phyloP scores from a whole-genome alignment of 192 early-diverging fungal species.

The Lunasporangiospora selenospora region DNA sequence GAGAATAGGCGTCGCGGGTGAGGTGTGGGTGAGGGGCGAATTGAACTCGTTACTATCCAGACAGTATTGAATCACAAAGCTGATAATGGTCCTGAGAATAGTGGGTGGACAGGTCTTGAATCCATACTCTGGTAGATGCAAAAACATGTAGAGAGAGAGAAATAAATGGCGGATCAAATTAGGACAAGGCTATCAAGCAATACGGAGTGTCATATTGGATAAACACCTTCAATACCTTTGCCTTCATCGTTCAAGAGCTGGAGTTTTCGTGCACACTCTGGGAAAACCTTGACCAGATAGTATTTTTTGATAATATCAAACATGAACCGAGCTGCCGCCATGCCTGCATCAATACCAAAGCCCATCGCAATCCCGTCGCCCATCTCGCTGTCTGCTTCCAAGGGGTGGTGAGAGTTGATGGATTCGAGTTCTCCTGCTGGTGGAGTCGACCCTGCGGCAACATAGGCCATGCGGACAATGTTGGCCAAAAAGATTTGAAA shows the following conservation, averaged over 20 bases:
- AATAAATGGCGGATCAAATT: background rate
- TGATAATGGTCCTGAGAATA: conserved; percentile 67
- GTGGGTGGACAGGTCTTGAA: conserved; percentile 73
- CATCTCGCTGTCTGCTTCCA: conserved; percentile 48
- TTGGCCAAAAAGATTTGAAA: conserved; percentile 58
- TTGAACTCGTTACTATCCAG: conserved; percentile 60
- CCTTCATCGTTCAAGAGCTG: conserved; percentile 50
- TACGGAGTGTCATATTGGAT: background rate
- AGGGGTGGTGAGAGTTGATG: conserved; percentile 58
- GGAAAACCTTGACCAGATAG: conserved; percentile 78
- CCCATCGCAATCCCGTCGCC: conserved; percentile 67
- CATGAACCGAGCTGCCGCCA: conserved; percentile 66
- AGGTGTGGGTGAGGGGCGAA: conserved; percentile 48
- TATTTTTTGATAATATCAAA: conserved; percentile 73
- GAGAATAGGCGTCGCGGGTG: conserved; percentile 65
- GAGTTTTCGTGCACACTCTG: conserved; percentile 57
- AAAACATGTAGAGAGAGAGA: background rate
- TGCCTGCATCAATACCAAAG: conserved; percentile 64
- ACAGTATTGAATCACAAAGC: conserved; percentile 71
- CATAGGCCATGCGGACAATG: conserved; percentile 61
- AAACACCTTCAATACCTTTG: conserved; percentile 52
- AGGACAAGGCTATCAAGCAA: conserved; percentile 14
- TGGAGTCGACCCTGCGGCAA: conserved; percentile 65
- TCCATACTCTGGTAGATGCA: conserved; percentile 51
- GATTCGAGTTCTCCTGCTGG: conserved; percentile 57